phyloP scores from a whole-genome alignment of 306 rosid species.

The Coriaria nepalensis region DNA sequence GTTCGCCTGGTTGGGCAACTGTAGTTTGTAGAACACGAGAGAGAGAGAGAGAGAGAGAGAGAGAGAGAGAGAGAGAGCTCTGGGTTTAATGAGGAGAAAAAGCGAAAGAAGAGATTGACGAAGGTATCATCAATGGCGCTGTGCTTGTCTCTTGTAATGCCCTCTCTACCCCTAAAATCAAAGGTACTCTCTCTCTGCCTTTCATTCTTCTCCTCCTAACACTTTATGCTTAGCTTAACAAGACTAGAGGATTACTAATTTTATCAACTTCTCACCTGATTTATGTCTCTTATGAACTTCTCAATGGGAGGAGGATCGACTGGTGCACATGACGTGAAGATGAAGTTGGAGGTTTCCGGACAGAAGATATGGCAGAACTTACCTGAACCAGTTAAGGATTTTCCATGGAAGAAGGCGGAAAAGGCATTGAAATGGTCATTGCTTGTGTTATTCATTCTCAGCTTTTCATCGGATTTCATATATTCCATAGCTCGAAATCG shows the following conservation, averaged over 20 bases:
- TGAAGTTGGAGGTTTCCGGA: constrained; percentile 10
- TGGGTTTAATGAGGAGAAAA: constrained; percentile 12
- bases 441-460: constrained; percentile 5
- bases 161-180: constrained; percentile 11
- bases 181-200: constrained; percentile 14
- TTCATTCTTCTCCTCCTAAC: not conserved
- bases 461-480: constrained; percentile 23
- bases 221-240: not conserved
- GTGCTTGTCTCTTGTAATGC: constrained; percentile 18
- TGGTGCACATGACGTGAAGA: constrained; percentile 11
- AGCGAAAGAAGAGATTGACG: constrained; percentile 10
- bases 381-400: constrained; percentile 24
- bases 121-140: constrained; percentile 22
- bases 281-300: constrained; percentile 10
- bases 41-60: not conserved
- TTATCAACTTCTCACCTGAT: no score
- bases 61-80: not conserved
- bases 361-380: constrained; percentile 25
- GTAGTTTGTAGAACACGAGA: no score
- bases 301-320: constrained; percentile 19
- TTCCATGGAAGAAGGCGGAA: constrained; percentile 33
- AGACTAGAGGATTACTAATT: not conserved
- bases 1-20: no score
- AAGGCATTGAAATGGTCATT: constrained; percentile 22
- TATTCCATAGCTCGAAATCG: constrained; percentile 23